A percentile compares a stretch with the other conserved stretches of the same genome.
phyloP scores from a whole-genome alignment of 176 grass and related monocot genomes.

The Raddia guianensis region DNA sequence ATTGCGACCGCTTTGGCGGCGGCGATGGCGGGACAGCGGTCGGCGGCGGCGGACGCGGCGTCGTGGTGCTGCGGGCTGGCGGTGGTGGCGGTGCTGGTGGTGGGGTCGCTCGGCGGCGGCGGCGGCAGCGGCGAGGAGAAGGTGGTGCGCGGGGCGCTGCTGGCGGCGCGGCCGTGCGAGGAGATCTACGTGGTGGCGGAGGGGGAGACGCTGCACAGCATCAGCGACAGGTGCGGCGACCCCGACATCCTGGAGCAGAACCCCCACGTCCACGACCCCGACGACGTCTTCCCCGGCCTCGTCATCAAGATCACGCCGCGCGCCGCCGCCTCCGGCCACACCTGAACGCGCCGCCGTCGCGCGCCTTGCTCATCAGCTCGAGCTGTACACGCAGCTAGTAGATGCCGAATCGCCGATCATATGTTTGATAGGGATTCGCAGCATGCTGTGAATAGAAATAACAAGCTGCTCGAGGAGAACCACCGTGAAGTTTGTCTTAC shows the following conservation, averaged over 20 bases:
- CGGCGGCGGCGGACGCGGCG: slow-evolving; percentile 52
- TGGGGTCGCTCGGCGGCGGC: slow-evolving; percentile 46
- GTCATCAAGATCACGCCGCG: slow-evolving; percentile 70
- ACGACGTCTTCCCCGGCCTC: slow-evolving; percentile 95
- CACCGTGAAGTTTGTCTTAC: too few relatives aligned
- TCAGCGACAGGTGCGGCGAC: slow-evolving; percentile 90
- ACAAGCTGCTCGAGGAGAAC: background rate
- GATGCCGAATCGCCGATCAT: too few relatives aligned
- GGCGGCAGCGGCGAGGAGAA: background rate
- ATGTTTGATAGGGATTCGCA: background rate
- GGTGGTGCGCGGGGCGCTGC: slow-evolving; percentile 39
- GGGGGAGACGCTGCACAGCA: slow-evolving; percentile 81
- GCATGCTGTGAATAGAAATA: slow-evolving; percentile 6
- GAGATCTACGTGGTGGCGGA: slow-evolving; percentile 88
- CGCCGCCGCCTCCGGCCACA: background rate
- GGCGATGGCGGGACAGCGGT: slow-evolving; percentile 1
- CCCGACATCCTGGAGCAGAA: slow-evolving; percentile 88
- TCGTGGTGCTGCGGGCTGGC: slow-evolving; percentile 60
- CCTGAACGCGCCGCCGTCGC: background rate
- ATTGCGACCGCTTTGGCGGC: background rate
- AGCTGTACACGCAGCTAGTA: background rate
- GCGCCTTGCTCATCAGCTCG: background rate
- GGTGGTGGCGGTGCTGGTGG: slow-evolving; percentile 55
- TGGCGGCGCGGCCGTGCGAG: slow-evolving; percentile 57
- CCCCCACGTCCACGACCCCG: slow-evolving; percentile 84